A percentile compares a stretch with the other conserved stretches of the same genome.
phyloP scores from a whole-genome alignment of 768 basidiomycete species.

The Cystofilobasidium macerans region DNA sequence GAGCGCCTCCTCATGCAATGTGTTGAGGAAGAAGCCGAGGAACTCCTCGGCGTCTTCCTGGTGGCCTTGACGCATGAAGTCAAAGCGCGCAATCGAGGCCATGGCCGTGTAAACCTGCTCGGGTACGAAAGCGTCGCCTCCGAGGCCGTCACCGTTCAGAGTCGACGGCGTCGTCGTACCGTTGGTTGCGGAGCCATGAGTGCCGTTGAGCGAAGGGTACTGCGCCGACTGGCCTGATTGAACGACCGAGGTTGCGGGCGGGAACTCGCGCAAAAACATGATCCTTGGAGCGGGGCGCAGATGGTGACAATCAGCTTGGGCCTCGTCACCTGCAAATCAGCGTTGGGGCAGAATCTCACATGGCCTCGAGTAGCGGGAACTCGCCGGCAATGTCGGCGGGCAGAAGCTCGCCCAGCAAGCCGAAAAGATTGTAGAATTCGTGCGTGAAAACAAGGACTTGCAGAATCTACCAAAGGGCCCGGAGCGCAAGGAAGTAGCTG shows the following conservation, averaged over 20 bases:
- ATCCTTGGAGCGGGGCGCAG: slow-evolving; percentile 30
- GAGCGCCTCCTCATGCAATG: slow-evolving; percentile 81
- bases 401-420: slow-evolving; percentile 53
- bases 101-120: slow-evolving; percentile 80
- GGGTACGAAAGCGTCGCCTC: slow-evolving; percentile 65
- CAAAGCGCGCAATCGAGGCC: slow-evolving; percentile 86
- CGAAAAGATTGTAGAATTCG: slow-evolving; percentile 72
- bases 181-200: too few species aligned
- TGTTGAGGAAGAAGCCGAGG: slow-evolving; percentile 91
- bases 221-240: slow-evolving; percentile 8
- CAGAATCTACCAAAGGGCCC: slow-evolving; percentile 44
- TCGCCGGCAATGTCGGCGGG: slow-evolving; percentile 39
- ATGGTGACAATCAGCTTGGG: slow-evolving; percentile 28
- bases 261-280: slow-evolving; percentile 67
- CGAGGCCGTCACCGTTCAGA: slow-evolving; percentile 21
- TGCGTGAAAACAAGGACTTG: slow-evolving; percentile 80
- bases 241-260: slow-evolving; percentile 18
- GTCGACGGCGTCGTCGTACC: slow-evolving; percentile 23
- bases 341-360: slow-evolving; percentile 35
- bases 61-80: slow-evolving; percentile 83
- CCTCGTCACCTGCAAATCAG: not conserved
- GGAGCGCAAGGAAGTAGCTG: not conserved
- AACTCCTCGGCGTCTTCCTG: slow-evolving; percentile 99
- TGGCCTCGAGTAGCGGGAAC: slow-evolving; percentile 42
- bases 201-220: slow-evolving; percentile 17